These are phyloP conservation scores for Hirsutella minnesotensis DNA, from an alignment of 2,329 filamentous ascomycete species.

Conservation along the genomic window DNA sequence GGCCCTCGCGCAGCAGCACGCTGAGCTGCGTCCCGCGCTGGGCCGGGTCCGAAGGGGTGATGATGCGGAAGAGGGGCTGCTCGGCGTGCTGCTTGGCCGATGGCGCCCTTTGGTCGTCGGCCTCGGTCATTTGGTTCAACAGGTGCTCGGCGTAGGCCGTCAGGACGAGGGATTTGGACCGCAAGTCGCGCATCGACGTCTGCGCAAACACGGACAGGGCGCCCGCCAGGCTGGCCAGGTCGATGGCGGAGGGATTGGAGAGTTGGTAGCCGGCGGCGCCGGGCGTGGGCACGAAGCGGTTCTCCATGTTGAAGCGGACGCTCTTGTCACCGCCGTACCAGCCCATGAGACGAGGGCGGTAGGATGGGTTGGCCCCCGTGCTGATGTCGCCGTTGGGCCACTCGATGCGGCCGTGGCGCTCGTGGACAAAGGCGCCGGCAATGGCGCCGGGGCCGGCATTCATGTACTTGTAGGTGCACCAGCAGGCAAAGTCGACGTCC, in stretches of 20 bases:
- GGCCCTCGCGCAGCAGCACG: constrained; percentile 52
- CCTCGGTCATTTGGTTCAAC: constrained; percentile 32
- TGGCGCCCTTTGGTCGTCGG: background rate
- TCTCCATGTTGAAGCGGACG: constrained; percentile 73
- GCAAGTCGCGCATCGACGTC: constrained; percentile 56
- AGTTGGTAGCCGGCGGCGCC: constrained; percentile 76
- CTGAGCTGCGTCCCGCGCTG: constrained; percentile 73
- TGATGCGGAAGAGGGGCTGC: constrained; percentile 39
- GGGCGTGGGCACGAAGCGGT: constrained; percentile 61
- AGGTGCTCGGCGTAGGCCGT: constrained; percentile 68
- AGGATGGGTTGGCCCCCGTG: constrained; percentile 18
- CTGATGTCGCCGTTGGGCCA: constrained; percentile 16
- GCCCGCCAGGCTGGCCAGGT: constrained; percentile 62
- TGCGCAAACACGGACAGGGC: constrained; percentile 63
- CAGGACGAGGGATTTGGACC: constrained; percentile 58
- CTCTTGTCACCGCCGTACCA: constrained; percentile 81
- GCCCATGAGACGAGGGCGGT: constrained; percentile 58
- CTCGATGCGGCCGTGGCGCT: constrained; percentile 51
- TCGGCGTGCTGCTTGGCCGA: background rate
- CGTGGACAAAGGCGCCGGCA: constrained; percentile 70
- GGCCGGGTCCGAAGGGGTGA: constrained; percentile 57
- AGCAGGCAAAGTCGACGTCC: constrained; percentile 83
- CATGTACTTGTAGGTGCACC: constrained; percentile 94
- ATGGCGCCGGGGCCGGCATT: constrained; percentile 78
- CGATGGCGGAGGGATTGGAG: constrained; percentile 71